phyloP scores from a whole-genome alignment of 208 protist genomes.

The Wallacemonas sp. region DNA sequence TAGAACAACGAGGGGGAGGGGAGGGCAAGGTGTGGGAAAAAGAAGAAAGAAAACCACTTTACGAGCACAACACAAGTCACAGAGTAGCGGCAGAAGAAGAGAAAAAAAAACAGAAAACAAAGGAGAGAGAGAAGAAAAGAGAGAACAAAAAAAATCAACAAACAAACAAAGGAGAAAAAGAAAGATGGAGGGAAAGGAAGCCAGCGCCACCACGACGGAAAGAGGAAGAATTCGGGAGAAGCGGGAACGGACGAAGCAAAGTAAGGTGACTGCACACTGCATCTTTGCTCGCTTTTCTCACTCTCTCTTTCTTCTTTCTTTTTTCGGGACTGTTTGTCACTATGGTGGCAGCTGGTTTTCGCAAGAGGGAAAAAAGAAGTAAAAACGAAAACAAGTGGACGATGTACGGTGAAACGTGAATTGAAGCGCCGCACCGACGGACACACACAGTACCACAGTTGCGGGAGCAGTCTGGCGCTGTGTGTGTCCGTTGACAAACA shows the following conservation, averaged over 20 bases:
- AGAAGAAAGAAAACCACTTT: too few species aligned
- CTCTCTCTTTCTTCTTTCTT: constrained; percentile 8
- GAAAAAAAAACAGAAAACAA: constrained; percentile 6
- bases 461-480: too few species aligned
- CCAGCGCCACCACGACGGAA: background rate
- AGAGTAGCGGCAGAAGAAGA: background rate
- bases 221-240: background rate
- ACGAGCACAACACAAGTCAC: background rate
- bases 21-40: too few species aligned
- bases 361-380: too few species aligned
- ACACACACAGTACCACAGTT: too few species aligned
- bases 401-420: too few species aligned
- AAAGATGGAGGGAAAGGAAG: background rate
- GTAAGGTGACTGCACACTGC: background rate
- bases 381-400: too few species aligned
- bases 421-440: too few species aligned
- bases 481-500: too few species aligned
- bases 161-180: constrained; percentile 1
- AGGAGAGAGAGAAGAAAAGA: background rate
- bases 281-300: constrained; percentile 6
- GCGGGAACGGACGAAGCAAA: background rate
- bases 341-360: too few species aligned
- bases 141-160: background rate
- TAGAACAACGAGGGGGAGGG: background rate
- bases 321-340: too few species aligned